Evolutionary conservation across 495 filamentous ascomycete species (phyloP), one percentile per base, ranked within the genome.

Genomic region (Tuber umbilicatum): DNA sequence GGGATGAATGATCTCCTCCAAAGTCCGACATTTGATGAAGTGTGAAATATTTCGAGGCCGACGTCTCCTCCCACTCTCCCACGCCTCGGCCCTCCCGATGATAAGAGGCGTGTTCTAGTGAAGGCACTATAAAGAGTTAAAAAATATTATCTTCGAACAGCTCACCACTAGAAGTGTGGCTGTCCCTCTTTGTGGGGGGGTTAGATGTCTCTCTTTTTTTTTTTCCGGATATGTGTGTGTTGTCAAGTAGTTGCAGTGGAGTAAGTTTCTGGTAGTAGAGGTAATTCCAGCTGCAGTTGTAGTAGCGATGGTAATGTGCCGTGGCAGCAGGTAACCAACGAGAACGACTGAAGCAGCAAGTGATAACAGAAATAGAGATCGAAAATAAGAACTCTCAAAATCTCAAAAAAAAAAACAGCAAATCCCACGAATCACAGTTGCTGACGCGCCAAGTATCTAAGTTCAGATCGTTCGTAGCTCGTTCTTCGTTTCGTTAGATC

Each of bases 1-100:
- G 75, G 68, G 81, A 80, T 50, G 80, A 73, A 72, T 80, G 73
- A 64, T 82, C 81, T 23, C 40, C 73, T 35, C 80, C 78, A 69
- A 82, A 82, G 45, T 79, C 81, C 39, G 81, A 80, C 81, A 82
- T 82, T 45, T 82, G 75, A 68, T 81, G 50, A 76, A 76, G 73
- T 60, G 47, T 73, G 70, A 79, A 73, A 70, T 81, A 47, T 81
- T 82, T 82, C 55, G 74, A 78, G 73, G 79, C 60, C 40, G 77
- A 81, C 71, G 75, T 45, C 60, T 79, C 73, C 74, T 76, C 80
- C 80, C 80, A 82, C 73, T 55, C 74, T 75, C 79, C 81, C 67
- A 82, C 71, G 72, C 80, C 81, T 75, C 81, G 78, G 75, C 74
- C 80, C 77, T 78, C 74, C 73, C 75, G 79, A 73, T 79, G 75